Conservation (phyloP, 2,329 filamentous ascomycete species). For the Fusarium albidum region DNA sequence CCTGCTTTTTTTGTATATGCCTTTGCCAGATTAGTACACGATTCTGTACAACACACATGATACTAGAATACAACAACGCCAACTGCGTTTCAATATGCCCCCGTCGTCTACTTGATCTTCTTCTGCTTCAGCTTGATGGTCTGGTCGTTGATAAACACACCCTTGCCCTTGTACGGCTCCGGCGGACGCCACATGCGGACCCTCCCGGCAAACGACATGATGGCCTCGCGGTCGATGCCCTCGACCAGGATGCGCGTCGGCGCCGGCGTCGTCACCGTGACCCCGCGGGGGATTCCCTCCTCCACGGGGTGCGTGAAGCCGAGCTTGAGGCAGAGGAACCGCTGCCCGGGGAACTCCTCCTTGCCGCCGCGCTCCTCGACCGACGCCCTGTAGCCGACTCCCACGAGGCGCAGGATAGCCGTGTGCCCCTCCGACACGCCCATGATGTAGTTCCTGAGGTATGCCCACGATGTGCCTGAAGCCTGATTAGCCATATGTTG, state of each 20-base stretch:
- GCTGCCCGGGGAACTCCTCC: slow-evolving; percentile 80
- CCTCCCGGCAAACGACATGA: slow-evolving; percentile 90
- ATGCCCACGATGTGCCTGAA: slow-evolving; percentile 86
- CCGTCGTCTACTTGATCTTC: slow-evolving; percentile 83
- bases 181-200: slow-evolving; percentile 90
- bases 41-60: slow-evolving; percentile 40
- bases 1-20: slow-evolving; percentile 43
- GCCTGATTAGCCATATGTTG: too few relatives aligned
- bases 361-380: slow-evolving; percentile 80
- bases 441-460: slow-evolving; percentile 88
- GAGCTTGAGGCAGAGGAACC: slow-evolving; percentile 92
- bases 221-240: slow-evolving; percentile 82
- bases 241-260: slow-evolving; percentile 92
- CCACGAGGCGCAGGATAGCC: slow-evolving; percentile 89
- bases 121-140: slow-evolving; percentile 98
- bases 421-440: slow-evolving; percentile 97
- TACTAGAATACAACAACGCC: slow-evolving; percentile 43
- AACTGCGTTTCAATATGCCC: slow-evolving; percentile 31
- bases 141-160: slow-evolving; percentile 97
- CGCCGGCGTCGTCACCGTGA: slow-evolving; percentile 87
- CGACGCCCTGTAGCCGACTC: slow-evolving; percentile 92
- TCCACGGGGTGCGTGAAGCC: slow-evolving; percentile 97
- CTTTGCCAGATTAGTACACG: slow-evolving; percentile 44
- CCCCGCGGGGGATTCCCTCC: slow-evolving; percentile 80
- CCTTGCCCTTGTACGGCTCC: slow-evolving; percentile 99